Base-by-base conservation (phyloP, 31 red algal genomes). In the Asparagopsis taxiformis region DNA sequence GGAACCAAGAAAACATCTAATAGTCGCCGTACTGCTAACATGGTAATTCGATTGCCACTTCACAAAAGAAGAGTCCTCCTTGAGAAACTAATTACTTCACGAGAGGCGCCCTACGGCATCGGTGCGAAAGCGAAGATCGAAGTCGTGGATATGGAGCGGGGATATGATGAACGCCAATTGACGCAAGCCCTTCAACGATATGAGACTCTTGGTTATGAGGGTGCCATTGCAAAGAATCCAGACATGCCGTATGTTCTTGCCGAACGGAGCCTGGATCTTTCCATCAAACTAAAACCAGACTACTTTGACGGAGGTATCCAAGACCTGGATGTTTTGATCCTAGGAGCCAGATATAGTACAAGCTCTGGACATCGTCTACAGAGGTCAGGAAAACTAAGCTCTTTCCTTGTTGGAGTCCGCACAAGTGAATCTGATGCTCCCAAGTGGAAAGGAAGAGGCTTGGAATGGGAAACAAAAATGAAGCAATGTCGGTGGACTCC, bases 241-340 rank as follows among this genome's bases (percentile, higher is more conserved):
- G 80, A 81, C 56, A 52, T 31, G 21, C 59, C 73, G 37, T 96
- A 96, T 54, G 55, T 51, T 23, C 57, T 96, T 9, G 79, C 75
- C 20, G 73, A 79, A 57, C 65, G 92, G 48, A 72, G 57, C 62
- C 20, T 85, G 49, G 66, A 73, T 11, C 46, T 89, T 15, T 60
- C 81, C 31, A 84, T 96, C 39, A 96, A 96, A 63, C 76, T 96
- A n/a, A 96, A 96, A 51, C 84, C 92, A 16, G 92, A 96, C 50
- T 96, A 89, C 33, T 96, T 96, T 32, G 70, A 80, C 43, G 92
- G 85, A 3, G 81, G 85, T 0, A 77, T 96, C 50, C 54, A 78
- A 28, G 92, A 96, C 39, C 37, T 96, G 34, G 92, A 96, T 44
- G 86, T 84, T 4, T 55, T 96, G 22, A 90, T 96, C 33, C 59